Percentiles rank a stretch among this genome's conserved stretches.
Evolutionary conservation across 2,329 filamentous ascomycete genomes (phyloP).

Genomic region (Rachicladosporium sp.): DNA sequence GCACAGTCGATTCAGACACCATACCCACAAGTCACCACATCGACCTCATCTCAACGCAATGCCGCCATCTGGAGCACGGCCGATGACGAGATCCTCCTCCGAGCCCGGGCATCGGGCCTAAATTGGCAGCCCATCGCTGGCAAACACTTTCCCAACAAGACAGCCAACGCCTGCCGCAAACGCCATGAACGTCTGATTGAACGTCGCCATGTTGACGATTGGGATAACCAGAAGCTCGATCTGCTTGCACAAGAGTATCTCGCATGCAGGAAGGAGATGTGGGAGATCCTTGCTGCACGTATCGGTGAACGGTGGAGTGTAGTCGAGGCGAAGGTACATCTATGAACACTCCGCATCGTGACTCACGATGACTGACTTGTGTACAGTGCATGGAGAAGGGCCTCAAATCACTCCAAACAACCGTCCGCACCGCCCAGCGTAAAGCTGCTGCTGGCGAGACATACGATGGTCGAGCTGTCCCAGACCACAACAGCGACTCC

Average conservation of each 20-base stretch:
- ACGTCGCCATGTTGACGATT: constrained; percentile 59
- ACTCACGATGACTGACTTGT: constrained; percentile 8
- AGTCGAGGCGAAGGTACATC: constrained; percentile 71
- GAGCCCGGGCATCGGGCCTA: constrained; percentile 59
- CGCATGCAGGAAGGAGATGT: constrained; percentile 67
- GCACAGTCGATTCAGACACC: constrained; percentile 20
- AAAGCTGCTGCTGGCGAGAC: constrained; percentile 41
- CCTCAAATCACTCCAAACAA: constrained; percentile 65
- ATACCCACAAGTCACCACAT: constrained; percentile 21
- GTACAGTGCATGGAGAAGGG: constrained; percentile 69
- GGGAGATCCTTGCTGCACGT: constrained; percentile 57
- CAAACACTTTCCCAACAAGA: constrained; percentile 64
- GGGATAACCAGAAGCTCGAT: constrained; percentile 65
- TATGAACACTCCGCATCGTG: constrained; percentile 10
- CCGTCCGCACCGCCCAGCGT: constrained; percentile 52
- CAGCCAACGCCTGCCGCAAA: constrained; percentile 75
- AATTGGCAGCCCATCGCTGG: constrained; percentile 76
- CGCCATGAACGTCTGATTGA: constrained; percentile 76
- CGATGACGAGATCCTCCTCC: constrained; percentile 63
- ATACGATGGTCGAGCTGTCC: constrained; percentile 25
- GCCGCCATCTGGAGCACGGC: constrained; percentile 51
- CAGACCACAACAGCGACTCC: constrained; percentile 50
- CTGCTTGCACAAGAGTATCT: constrained; percentile 67
- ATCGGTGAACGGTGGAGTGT: constrained; percentile 47
- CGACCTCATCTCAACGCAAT: constrained; percentile 22